A percentile compares a stretch with the other conserved stretches of the same genome.
These are phyloP conservation scores for Glycine latifolia DNA, from an alignment of 306 rosid species.

Conservation along the genomic window DNA sequence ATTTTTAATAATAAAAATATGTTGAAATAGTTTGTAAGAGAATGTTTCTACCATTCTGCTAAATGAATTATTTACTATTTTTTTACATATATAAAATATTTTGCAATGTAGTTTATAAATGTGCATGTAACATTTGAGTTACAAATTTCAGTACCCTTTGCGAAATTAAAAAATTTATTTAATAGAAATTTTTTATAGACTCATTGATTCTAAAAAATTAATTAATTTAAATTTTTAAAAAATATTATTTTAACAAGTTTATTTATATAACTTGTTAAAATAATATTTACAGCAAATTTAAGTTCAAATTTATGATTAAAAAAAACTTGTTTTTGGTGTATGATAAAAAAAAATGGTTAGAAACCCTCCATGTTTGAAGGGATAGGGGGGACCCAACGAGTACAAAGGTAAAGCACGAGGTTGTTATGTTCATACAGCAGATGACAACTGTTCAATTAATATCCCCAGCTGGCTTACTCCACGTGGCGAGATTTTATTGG, in stretches of 20 bases:
- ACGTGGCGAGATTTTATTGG: constrained; percentile 41
- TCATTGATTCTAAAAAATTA: too few relatives aligned
- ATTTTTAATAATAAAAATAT: too few relatives aligned
- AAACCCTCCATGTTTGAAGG: not conserved
- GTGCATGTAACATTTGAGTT: not conserved
- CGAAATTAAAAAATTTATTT: not conserved
- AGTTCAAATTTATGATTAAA: too few relatives aligned
- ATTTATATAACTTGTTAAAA: too few relatives aligned
- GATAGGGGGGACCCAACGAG: constrained; percentile 28
- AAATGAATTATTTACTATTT: not conserved
- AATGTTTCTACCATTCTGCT: not conserved
- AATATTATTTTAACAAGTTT: too few relatives aligned
- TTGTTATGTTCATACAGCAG: constrained; percentile 24
- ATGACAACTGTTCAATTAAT: constrained; percentile 66
- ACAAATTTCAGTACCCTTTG: too few relatives aligned
- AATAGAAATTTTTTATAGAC: too few relatives aligned
- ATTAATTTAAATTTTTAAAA: too few relatives aligned
- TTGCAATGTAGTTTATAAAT: too few relatives aligned
- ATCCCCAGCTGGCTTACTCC: constrained; percentile 59
- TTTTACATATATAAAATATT: too few relatives aligned
- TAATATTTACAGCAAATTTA: too few relatives aligned
- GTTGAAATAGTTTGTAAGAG: not conserved
- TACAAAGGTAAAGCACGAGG: constrained; percentile 43
- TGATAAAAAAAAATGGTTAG: not conserved
- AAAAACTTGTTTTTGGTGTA: too few relatives aligned